Evolutionary conservation across 164 flowering plant genomes (phyloP).

Genomic region (Houttuynia cordata): DNA sequence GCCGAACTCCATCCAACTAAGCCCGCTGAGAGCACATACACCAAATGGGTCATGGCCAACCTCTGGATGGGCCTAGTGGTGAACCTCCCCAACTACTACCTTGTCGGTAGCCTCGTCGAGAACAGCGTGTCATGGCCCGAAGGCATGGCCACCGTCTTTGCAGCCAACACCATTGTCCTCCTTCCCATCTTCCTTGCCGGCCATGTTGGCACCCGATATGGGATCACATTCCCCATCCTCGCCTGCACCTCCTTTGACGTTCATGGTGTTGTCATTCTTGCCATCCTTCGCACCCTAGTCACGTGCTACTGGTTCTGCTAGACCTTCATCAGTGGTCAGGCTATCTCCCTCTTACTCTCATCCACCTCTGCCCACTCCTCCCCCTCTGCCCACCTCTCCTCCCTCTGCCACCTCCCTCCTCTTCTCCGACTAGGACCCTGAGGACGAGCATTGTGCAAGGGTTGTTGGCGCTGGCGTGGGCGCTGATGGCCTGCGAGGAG

Average conservation of each 20-base stretch:
- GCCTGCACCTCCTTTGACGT: slow-evolving; percentile 76
- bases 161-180: slow-evolving; percentile 51
- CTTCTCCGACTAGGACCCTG: too few relatives aligned
- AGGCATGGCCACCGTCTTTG: slow-evolving; percentile 43
- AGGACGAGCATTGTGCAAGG: too few relatives aligned
- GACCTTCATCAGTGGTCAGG: slow-evolving; percentile 89
- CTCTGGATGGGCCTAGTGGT: slow-evolving; percentile 87
- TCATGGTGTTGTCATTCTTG: slow-evolving; percentile 70
- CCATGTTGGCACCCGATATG: slow-evolving; percentile 72
- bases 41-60: slow-evolving; percentile 65
- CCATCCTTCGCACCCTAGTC: slow-evolving; percentile 64
- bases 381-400: too few relatives aligned
- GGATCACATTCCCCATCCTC: slow-evolving; percentile 75
- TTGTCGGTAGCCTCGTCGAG: slow-evolving; percentile 90
- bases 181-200: slow-evolving; percentile 56
- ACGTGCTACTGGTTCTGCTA: slow-evolving; percentile 97
- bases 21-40: slow-evolving; percentile 39
- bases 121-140: slow-evolving; percentile 98
- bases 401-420: too few relatives aligned
- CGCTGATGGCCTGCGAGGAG: too few relatives aligned
- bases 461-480: too few relatives aligned
- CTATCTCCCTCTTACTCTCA: slow-evolving; percentile 69
- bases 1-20: slow-evolving; percentile 67
- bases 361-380: slow-evolving; percentile 21
- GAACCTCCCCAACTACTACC: slow-evolving; percentile 75